Evolutionary conservation across 176 grass and related monocot genomes (phyloP), one percentile per base, ranked within the genome.

Genomic region (Pharus latifolius): DNA sequence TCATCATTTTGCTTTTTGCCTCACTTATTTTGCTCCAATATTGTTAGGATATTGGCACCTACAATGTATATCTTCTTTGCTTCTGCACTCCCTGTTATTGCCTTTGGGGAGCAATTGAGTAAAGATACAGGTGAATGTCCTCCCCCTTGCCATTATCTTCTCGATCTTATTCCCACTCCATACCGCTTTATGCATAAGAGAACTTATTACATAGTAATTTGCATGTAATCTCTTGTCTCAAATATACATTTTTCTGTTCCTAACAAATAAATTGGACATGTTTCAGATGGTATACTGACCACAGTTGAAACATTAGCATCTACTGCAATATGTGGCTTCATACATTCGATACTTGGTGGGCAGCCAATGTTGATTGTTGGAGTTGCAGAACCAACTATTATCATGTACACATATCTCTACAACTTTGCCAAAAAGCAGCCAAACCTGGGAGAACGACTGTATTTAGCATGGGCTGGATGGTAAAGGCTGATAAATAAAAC

Each of bases 381-480:
- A 75, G 90, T 98, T 17, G 95, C 90, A 26, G 95, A 98, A 10
- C 95, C 95, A 37, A 98, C 95, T 2, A 80, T 93, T 46, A 98
- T 98, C 20, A 98, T 98, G 95, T 98, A 98, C 4, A 85, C 95
- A 3, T 98, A 98, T 33, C 78, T 98, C 7, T 98, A 93, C 75
- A 90, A 65, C 34, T 98, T 85, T 54, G 89, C 89, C 31, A 93
- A 85, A 62, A 80, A 70, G 15, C 86, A 78, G 22, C 38, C 75
- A 29, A 55, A 12, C 68, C 52, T 96, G 23, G 93, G 93, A 20
- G 76, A 70, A 29, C 65, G 46, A 45, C 77, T 96, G 49, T 96
- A 80, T 86, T 81, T 98, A 49, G 87, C 94, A n/a, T 98, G 94
- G 94, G 57, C 94, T 28, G 94, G 81, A 88, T 98, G 94, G 94